phyloP scores from a whole-genome alignment of 352 stramenopile species.

The Pythium oligandrum region DNA sequence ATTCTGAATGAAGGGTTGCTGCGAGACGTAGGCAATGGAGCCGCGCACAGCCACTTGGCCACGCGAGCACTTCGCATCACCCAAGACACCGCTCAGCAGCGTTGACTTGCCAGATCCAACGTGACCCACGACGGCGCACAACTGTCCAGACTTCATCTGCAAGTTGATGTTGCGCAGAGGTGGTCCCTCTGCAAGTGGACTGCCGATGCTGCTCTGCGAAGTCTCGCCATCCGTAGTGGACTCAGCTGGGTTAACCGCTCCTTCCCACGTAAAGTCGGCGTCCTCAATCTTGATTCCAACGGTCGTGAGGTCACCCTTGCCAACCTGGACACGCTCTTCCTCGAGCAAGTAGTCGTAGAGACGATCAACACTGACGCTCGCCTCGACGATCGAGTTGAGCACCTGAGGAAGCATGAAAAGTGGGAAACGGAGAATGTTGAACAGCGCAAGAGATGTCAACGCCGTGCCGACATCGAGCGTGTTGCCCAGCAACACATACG shows the following conservation, averaged over 20 bases:
- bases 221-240: background rate
- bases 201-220: background rate
- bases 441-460: constrained; percentile 91
- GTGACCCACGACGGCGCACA: constrained; percentile 65
- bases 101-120: constrained; percentile 85
- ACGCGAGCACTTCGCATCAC: constrained; percentile 25
- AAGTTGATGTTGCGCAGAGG: constrained; percentile 61
- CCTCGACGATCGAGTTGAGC: constrained; percentile 93
- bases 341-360: constrained; percentile 65
- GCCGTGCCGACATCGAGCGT: constrained; percentile 84
- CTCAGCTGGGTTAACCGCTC: constrained; percentile 8
- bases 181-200: background rate
- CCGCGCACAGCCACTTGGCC: constrained; percentile 27
- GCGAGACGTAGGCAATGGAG: constrained; percentile 47
- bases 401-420: constrained; percentile 95
- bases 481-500: constrained; percentile 65
- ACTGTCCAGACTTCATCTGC: constrained; percentile 58
- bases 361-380: constrained; percentile 58
- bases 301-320: constrained; percentile 71
- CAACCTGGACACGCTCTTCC: constrained; percentile 65
- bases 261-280: constrained; percentile 68
- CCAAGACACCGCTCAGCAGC: constrained; percentile 37
- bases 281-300: constrained; percentile 43
- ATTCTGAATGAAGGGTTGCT: constrained; percentile 58
- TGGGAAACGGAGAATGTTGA: constrained; percentile 95